Evolutionary conservation across 208 protist species (phyloP), one percentile per base, ranked within the genome.

Genomic region (Leptomonas pyrrhocoris): DNA sequence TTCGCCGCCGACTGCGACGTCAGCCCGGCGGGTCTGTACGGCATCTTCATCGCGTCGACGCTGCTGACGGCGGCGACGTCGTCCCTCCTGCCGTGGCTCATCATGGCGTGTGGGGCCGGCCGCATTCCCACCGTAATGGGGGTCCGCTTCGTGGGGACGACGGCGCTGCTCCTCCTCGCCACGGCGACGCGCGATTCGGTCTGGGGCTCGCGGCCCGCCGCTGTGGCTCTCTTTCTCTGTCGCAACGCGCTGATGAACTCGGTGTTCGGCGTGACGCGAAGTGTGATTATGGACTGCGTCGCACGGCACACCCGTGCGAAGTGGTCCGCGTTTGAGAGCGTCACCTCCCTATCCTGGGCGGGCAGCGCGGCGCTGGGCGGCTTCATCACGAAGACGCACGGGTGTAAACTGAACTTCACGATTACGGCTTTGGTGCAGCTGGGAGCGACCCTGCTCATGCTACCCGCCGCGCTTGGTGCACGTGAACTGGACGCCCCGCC

Each of bases 271-370:
- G 27, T 90, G 50, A 90, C 84, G 0, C 83, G 87, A 43, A 88
- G 81, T 46, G 79, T 93, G 45, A 79, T 93, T 28, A 93, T 93
- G 87, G 87, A 93, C 58, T 74, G 73, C 67, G 84, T 88, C 16
- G 2, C 23, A 2, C 78, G 77, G 27, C 48, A 74, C n/a, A 77
- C 59, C 34, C 60, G 80, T 4, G 80, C 83, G 19, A 86, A 78
- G 76, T 92, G 83, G 84, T 82, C 81, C 28, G 87, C 87, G 28
- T 77, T 90, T 46, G 87, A 93, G 70, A 86, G 82, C 62, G 79
- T 93, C 59, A 77, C 80, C 0, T 77, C 73, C 43, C 77, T 90
- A 36, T 89, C 77, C 21, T 93, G 87, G 85, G 70, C 87, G 0
- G 87, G 81, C 31, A 89, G 82, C 66, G 84, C 87, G n/a, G 67